Conservation (phyloP, 2,329 filamentous ascomycete species). For the Ophiostoma piceae region DNA sequence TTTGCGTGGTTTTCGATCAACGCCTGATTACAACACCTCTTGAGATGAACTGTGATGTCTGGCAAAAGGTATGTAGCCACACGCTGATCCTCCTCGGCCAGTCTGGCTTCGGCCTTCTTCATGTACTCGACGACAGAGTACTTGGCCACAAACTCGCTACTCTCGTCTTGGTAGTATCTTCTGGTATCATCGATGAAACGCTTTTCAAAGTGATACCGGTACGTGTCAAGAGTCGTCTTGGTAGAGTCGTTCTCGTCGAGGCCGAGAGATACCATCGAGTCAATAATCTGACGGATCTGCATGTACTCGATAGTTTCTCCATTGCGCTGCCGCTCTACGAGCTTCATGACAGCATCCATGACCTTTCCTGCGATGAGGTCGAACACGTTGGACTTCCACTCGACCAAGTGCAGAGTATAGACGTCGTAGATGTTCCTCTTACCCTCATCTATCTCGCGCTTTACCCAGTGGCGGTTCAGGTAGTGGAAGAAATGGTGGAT, state of each 20-base stretch:
- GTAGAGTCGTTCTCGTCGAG: constrained; percentile 88
- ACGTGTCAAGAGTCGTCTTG: constrained; percentile 93
- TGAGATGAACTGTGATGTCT: constrained; percentile 79
- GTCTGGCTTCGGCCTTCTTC: constrained; percentile 91
- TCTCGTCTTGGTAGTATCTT: constrained; percentile 85
- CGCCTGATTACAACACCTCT: constrained; percentile 80
- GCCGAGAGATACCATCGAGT: constrained; percentile 92
- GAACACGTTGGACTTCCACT: constrained; percentile 92
- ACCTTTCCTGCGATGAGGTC: constrained; percentile 76
- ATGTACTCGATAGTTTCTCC: constrained; percentile 96
- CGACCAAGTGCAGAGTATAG: constrained; percentile 91
- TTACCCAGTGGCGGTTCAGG: constrained; percentile 97
- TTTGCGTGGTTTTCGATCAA: constrained; percentile 83
- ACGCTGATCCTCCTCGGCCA: constrained; percentile 90
- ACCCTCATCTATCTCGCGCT: constrained; percentile 96
- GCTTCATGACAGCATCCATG: constrained; percentile 89
- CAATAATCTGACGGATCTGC: constrained; percentile 94
- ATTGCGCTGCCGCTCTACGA: constrained; percentile 94
- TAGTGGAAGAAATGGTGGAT: constrained; percentile 97
- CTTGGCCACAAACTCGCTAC: constrained; percentile 87
- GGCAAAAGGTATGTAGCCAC: constrained; percentile 86
- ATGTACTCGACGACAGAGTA: constrained; percentile 99
- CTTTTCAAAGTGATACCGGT: constrained; percentile 84
- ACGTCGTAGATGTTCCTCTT: constrained; percentile 99
- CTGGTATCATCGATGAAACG: constrained; percentile 84